Evolutionary conservation across 1,284 basidiomycete genomes (phyloP).

Genomic region (Puccinia sorghi): DNA sequence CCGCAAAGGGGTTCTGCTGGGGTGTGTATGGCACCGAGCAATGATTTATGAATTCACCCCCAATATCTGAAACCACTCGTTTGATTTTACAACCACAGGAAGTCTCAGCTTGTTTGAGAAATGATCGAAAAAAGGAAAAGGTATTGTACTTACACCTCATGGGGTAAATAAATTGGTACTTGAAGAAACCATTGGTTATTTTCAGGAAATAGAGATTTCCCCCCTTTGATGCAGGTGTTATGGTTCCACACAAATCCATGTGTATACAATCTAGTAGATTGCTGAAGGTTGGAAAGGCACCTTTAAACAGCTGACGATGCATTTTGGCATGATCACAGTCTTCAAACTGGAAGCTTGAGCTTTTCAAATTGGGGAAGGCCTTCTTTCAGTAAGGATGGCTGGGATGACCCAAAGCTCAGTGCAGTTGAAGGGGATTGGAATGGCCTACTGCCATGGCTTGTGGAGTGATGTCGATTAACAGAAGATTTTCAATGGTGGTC

Average conservation of each 20-base stretch:
- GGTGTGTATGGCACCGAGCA: constrained; percentile 7
- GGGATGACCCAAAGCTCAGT: constrained; percentile 1
- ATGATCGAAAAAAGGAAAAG: neutral
- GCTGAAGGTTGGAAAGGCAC: neutral
- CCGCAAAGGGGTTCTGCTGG: neutral
- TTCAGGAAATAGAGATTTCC: no score
- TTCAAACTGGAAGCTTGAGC: neutral
- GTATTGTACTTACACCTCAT: constrained; percentile 1
- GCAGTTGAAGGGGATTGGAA: neutral
- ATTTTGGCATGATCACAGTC: no score
- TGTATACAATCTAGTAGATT: neutral
- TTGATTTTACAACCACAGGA: neutral
- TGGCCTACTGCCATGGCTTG: no score
- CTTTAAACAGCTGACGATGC: neutral
- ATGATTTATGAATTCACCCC: neutral
- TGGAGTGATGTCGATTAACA: neutral
- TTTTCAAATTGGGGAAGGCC: neutral
- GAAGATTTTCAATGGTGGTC: no score
- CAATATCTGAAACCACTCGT: neutral
- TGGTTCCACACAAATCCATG: constrained; percentile 9
- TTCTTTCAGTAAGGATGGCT: neutral
- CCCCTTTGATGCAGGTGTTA: no score
- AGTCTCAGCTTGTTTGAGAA: constrained; percentile 6
- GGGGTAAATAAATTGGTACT: neutral
- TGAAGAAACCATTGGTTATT: neutral